Conservation (phyloP, 139 green algal genomes). For the Micractinium sp. region DNA sequence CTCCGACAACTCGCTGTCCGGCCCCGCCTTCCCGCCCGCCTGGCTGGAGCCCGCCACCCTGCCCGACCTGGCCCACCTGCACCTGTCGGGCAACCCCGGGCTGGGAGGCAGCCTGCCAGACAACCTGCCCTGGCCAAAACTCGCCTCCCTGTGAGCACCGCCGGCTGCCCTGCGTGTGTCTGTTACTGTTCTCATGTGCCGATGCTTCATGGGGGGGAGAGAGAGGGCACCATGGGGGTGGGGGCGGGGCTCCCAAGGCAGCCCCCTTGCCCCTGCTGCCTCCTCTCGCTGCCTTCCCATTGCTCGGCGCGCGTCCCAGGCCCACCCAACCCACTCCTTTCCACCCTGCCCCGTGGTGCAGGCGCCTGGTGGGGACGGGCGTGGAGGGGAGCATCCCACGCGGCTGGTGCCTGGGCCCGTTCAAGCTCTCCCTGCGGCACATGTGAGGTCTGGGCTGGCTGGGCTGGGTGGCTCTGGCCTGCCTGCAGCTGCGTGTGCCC, state of each 20-base stretch:
- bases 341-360: not conserved
- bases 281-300: no score
- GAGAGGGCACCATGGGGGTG: no score
- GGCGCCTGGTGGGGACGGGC: slow-evolving; percentile 19
- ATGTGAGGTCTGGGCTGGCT: not conserved
- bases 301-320: no score
- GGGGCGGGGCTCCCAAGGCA: no score
- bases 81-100: slow-evolving; percentile 1
- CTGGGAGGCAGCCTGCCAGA: not conserved
- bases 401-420: not conserved
- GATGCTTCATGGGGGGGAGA: not conserved
- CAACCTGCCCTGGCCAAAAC: not conserved
- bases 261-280: no score
- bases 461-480: not conserved
- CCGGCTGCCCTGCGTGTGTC: not conserved
- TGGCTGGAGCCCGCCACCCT: not conserved
- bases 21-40: slow-evolving; percentile 17
- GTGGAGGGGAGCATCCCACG: not conserved
- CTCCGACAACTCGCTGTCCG: not conserved
- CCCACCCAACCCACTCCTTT: no score
- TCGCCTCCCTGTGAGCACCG: not conserved
- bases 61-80: not conserved
- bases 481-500: not conserved
- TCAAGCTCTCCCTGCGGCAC: not conserved
- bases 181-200: not conserved